Evolutionary conservation across 495 filamentous ascomycete species (phyloP), one percentile per base, ranked within the genome.

Genomic region (Ascodesmis nigricans): DNA sequence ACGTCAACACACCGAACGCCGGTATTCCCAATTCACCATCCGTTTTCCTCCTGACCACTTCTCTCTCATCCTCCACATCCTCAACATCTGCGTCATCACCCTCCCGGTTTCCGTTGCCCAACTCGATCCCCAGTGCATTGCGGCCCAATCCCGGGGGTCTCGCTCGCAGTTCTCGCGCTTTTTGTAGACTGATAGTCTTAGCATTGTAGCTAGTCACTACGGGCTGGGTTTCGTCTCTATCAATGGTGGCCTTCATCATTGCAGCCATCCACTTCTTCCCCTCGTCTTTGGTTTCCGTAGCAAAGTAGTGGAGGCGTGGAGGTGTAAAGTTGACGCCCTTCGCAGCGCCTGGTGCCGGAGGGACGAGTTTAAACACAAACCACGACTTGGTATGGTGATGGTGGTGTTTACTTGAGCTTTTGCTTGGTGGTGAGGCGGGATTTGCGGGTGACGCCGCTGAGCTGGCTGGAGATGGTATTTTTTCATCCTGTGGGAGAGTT

Each of bases 351-450:
- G 68, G 65, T 37, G 81, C 78, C 2, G 90, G 90, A 1, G 90
- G 87, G 5, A 91, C 73, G 14, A 99, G 73, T 55, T 95, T 99
- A 67, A 99, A 99, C 50, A 92, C 93, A 61, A 99, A 99, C 50
- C 49, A 52, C 10, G n/a, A 21, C 11, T 20, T 34, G 31, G n/a
- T n/a, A n/a, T n/a, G n/a, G 45, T 14, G 34, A 28, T 21, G 35
- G 7, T 22, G 36, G 28, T 27, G 40, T 22, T 9, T 62, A 53
- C 1, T 69, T 76, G n/a, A n/a, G n/a, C n/a, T n/a, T n/a, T n/a
- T n/a, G n/a, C n/a, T n/a, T n/a, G n/a, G n/a, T n/a, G n/a, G n/a
- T n/a, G n/a, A n/a, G n/a, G n/a, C n/a, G n/a, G n/a, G n/a, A n/a
- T n/a, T n/a, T n/a, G n/a, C n/a, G n/a, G n/a, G n/a, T n/a, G n/a